A percentile compares a stretch with the other conserved stretches of the same genome.
These are phyloP conservation scores for Solanum dulcamara DNA, from an alignment of 257 asterid species.

Conservation along the genomic window DNA sequence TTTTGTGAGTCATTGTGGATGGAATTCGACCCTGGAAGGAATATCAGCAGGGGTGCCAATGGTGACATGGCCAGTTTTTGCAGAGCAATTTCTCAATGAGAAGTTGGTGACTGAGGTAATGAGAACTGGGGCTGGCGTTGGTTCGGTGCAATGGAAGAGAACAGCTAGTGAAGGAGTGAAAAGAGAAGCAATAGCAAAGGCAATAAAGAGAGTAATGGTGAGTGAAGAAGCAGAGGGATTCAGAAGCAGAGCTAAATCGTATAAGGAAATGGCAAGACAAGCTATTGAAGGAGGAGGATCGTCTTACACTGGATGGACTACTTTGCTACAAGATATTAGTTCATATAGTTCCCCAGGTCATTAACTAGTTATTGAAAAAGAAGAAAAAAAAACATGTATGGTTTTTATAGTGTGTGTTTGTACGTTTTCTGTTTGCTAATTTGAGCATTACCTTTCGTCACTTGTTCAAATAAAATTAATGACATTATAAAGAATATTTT, in stretches of 20 bases:
- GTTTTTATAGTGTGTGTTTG: not conserved
- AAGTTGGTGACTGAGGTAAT: constrained; percentile 26
- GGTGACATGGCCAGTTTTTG: constrained; percentile 38
- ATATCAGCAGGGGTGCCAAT: constrained; percentile 35
- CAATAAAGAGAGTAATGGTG: constrained; percentile 23
- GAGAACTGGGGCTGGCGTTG: constrained; percentile 25
- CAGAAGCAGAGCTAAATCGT: constrained; percentile 14
- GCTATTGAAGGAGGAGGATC: constrained; percentile 48
- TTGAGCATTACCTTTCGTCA: not conserved
- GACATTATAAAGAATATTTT: not conserved
- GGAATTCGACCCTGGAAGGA: constrained; percentile 43
- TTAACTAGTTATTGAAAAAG: not conserved
- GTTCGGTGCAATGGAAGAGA: constrained; percentile 19
- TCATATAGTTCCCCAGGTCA: not conserved
- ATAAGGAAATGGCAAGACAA: constrained; percentile 22
- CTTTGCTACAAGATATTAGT: constrained; percentile 28
- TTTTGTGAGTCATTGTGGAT: constrained; percentile 51
- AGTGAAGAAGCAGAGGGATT: constrained; percentile 27
- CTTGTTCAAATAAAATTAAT: not conserved
- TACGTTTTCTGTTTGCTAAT: not conserved
- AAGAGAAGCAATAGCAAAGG: constrained; percentile 22
- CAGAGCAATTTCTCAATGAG: constrained; percentile 36
- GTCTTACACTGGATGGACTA: constrained; percentile 28
- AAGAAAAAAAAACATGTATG: not conserved
- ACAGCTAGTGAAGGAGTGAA: constrained; percentile 20